Evolutionary conservation across 345 rosid species (phyloP), one percentile per base, ranked within the genome.

Genomic region (Raphanus raphanistrum): DNA sequence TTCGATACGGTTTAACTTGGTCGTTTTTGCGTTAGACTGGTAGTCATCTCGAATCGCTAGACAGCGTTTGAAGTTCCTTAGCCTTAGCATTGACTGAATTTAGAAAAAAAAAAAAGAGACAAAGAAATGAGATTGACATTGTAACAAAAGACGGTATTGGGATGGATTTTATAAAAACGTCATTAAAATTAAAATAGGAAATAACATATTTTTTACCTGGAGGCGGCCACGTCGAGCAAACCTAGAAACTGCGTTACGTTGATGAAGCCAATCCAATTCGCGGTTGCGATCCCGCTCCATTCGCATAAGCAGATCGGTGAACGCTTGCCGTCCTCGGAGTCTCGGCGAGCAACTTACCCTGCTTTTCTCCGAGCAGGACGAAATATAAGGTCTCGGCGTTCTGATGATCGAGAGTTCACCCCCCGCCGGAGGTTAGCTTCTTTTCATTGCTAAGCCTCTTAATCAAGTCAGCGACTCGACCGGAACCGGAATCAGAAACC

Each of bases 401-500:
- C 8, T 70, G 63, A 80, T 63, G 25, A 33, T 31, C 75, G 72
- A 3, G 13, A 74, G 11, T 55, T 76, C 76, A 9, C 48, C 55
- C 7, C 54, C 28, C 59, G 29, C 80, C 70, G 57, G 57, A 8
- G 57, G 7, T 16, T 8, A 52, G 26, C 59, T 52, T 52, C 59
- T 71, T 63, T 2, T 73, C 77, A 33, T 78, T 80, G 13, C 84
- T 78, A 54, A 52, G 25, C 26, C 59, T 52, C 59, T 21, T 17
- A 16, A 52, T 52, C 0, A 52, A 15, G 26, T 52, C 59, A 52
- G 59, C 59, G 59, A 52, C 59, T 52, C 59, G 26, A 16, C 59
- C 59, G 25, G 26, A 52, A 16, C 59, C 59, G 25, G 26, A 52
- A 52, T 52, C 59, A 52, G 59, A 16, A 52, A 52, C 59, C 17